Evolutionary conservation across 805 yeast genomes (phyloP), one percentile per base, ranked within the genome.

Genomic region (Saturnispora halmiae): DNA sequence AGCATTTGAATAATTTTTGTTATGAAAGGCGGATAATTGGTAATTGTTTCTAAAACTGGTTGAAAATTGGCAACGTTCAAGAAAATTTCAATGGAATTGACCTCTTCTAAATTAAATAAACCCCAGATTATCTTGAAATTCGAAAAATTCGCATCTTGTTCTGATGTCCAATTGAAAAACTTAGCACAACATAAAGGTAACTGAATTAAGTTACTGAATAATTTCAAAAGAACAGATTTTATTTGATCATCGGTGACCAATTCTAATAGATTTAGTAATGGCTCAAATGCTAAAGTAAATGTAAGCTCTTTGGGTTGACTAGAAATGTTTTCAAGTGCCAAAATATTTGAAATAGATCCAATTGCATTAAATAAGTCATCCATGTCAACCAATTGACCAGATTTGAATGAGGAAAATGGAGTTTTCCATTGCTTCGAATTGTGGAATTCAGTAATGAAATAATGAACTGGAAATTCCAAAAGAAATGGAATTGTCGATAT

Each of bases 141-240:
- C 39, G 53, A 57, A 31, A 56, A 54, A 41, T 67, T 61, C 6
- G 51, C 47, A 19, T 56, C 52, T 10, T 55, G 55, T 9, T 63
- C 70, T 13, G 26, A 14, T 6, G 31, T 32, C 65, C 74, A 63
- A 49, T 79, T 76, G 62, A 82, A 82, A 49, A 81, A 70, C 45
- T 74, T 73, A 2, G 74, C 77, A 26, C 75, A 57, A 42, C 66
- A 59, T 6, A 50, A 19, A 1, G 69, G 69, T 11, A 53, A 46
- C 10, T 53, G 46, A 3, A 69, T 61, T 27, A 75, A 50, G 50
- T 74, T 74, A 10, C 72, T 63, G 6, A 75, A 47, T 32, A 73
- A 56, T 46, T 75, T 77, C 61, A 78, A 62, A 1, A 69, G 44
- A 2, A 73, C 67, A 35, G 59, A 56, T 41, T 71, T 76, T 11